Evolutionary conservation across 2,329 filamentous ascomycete genomes (phyloP).

Genomic region (Fusarium decemcellulare): DNA sequence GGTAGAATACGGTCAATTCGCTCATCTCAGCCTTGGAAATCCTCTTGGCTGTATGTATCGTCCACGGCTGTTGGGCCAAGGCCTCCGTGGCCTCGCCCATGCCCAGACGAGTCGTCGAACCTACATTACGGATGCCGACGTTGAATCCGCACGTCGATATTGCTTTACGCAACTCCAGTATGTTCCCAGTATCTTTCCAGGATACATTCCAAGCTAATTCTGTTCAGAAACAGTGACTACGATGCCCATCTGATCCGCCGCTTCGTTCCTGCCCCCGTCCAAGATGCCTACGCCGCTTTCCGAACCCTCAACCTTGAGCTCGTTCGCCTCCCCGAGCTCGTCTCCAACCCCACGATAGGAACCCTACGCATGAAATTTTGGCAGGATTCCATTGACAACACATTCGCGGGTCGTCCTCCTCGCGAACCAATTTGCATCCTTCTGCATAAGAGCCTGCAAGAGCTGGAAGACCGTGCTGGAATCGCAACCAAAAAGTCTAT

Average conservation of each 20-base stretch:
- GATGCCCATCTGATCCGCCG: slow-evolving; percentile 89
- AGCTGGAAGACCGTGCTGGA: slow-evolving; percentile 65
- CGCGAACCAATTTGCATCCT: slow-evolving; percentile 93
- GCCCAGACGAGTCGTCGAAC: slow-evolving; percentile 52
- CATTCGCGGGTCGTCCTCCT: slow-evolving; percentile 83
- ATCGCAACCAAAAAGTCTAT: slow-evolving; percentile 64
- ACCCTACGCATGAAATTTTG: slow-evolving; percentile 95
- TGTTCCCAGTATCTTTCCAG: neutral
- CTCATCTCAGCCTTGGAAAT: neutral
- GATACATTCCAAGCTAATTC: slow-evolving; percentile 17
- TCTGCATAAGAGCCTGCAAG: slow-evolving; percentile 79
- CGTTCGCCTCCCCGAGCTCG: slow-evolving; percentile 89
- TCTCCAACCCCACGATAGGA: slow-evolving; percentile 89
- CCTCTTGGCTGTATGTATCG: slow-evolving; percentile 56
- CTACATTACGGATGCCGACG: slow-evolving; percentile 65
- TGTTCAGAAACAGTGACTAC: slow-evolving; percentile 83
- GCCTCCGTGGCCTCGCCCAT: slow-evolving; percentile 54
- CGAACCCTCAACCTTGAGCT: slow-evolving; percentile 95
- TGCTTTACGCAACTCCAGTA: slow-evolving; percentile 69
- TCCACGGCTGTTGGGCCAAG: slow-evolving; percentile 53
- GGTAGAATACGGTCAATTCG: slow-evolving; percentile 2
- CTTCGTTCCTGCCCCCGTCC: slow-evolving; percentile 82
- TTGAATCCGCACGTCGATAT: slow-evolving; percentile 67
- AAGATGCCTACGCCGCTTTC: slow-evolving; percentile 90
- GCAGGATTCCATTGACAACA: slow-evolving; percentile 85